A percentile compares a stretch with the other conserved stretches of the same genome.
These are phyloP conservation scores for Boletus semigastroideus DNA, from an alignment of 1,284 basidiomycete species.

Conservation along the genomic window DNA sequence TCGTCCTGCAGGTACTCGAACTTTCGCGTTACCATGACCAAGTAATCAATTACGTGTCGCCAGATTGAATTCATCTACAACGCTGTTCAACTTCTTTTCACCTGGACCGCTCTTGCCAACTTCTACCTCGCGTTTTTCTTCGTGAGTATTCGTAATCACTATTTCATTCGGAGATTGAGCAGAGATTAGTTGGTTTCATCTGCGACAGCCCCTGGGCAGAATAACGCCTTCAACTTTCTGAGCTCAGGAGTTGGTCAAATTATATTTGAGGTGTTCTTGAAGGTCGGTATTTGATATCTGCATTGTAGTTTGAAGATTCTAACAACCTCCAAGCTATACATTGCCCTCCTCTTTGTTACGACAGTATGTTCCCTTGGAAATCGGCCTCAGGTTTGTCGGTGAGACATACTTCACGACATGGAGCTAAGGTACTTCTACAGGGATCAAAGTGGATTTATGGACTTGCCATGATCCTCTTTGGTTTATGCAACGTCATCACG, in stretches of 20 bases:
- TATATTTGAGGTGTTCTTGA: conserved; percentile 82
- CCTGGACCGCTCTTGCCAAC: conserved; percentile 82
- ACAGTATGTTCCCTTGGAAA: conserved; percentile 84
- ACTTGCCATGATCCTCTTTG: conserved; percentile 73
- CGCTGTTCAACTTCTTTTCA: conserved; percentile 74
- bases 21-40: neutral
- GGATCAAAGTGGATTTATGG: conserved; percentile 85
- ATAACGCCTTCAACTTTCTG: conserved; percentile 80
- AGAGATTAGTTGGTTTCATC: conserved; percentile 64
- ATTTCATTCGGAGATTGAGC: conserved; percentile 8
- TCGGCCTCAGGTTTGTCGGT: conserved; percentile 62
- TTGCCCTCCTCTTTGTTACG: conserved; percentile 73
- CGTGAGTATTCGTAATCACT: conserved; percentile 41
- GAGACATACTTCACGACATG: conserved; percentile 1
- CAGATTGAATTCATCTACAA: conserved; percentile 84
- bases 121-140: conserved; percentile 86
- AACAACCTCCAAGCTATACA: conserved; percentile 53
- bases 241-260: conserved; percentile 67
- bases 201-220: conserved; percentile 55
- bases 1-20: conserved; percentile 61
- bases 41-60: neutral
- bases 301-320: neutral
- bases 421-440: conserved; percentile 28
- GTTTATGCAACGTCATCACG: conserved; percentile 73
- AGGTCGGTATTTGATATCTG: conserved; percentile 39